phyloP scores from a whole-genome alignment of 78 protist species.

The Carpediemonas membranifera region DNA sequence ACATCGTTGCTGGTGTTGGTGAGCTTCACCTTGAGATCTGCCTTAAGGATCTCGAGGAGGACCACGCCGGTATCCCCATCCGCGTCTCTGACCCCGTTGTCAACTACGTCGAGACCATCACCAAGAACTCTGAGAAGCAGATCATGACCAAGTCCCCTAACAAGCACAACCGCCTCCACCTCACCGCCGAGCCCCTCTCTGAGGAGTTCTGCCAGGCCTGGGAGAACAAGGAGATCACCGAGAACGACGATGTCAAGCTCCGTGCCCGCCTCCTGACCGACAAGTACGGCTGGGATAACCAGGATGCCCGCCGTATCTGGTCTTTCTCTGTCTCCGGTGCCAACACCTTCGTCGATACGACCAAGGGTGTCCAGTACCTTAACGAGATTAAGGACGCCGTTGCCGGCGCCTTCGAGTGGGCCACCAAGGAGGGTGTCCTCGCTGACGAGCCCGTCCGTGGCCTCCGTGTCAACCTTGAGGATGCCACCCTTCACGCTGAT shows the following conservation, averaged over 20 bases:
- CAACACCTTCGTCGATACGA: constrained; percentile 57
- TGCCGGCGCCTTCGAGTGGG: constrained; percentile 42
- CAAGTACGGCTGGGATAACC: background rate
- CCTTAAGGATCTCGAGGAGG: constrained; percentile 91
- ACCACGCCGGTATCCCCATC: constrained; percentile 56
- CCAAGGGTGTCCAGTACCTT: constrained; percentile 53
- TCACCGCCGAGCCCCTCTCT: constrained; percentile 72
- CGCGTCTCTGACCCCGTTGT: constrained; percentile 90
- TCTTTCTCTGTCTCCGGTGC: no score
- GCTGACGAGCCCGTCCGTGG: no score
- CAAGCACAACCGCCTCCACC: constrained; percentile 97
- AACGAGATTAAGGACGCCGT: constrained; percentile 36
- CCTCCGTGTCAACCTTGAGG: constrained; percentile 37
- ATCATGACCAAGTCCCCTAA: constrained; percentile 95
- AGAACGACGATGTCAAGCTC: background rate
- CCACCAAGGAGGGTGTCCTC: constrained; percentile 30
- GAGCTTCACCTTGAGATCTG: constrained; percentile 97
- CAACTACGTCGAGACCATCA: no score
- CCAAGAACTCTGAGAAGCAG: constrained; percentile 24
- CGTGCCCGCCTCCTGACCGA: constrained; percentile 11
- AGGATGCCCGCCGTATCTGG: constrained; percentile 4
- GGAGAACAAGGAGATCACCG: constrained; percentile 59
- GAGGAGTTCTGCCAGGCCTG: constrained; percentile 76
- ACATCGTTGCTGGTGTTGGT: constrained; percentile 98
- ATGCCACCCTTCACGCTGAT: constrained; percentile 50